Evolutionary conservation across 352 stramenopile genomes (phyloP).

Genomic region (Pythium chondricola): DNA sequence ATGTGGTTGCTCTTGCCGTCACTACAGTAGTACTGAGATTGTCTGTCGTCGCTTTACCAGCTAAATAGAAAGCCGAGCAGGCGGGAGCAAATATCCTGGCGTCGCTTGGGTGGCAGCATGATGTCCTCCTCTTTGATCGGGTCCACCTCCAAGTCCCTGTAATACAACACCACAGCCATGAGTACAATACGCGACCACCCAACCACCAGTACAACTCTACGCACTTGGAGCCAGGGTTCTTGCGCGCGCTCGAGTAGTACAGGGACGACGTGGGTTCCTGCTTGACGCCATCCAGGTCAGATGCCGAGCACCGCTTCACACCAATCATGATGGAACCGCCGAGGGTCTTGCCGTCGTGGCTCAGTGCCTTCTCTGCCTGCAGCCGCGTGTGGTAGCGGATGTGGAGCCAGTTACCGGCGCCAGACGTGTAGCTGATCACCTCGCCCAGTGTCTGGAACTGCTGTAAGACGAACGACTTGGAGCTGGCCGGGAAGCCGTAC

Average conservation of each 20-base stretch:
- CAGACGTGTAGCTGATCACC: slow-evolving; percentile 62
- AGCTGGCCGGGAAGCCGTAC: slow-evolving; percentile 61
- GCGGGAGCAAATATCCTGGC: slow-evolving; percentile 74
- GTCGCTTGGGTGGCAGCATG: slow-evolving; percentile 69
- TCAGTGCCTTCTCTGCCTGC: slow-evolving; percentile 77
- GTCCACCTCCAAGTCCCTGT: slow-evolving; percentile 63
- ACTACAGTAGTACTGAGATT: not conserved
- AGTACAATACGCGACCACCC: not conserved
- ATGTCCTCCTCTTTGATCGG: slow-evolving; percentile 68
- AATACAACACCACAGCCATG: not conserved
- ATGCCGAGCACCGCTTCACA: slow-evolving; percentile 73
- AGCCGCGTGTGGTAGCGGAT: slow-evolving; percentile 72
- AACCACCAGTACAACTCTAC: not conserved
- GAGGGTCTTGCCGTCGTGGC: slow-evolving; percentile 57
- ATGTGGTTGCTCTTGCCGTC: no score
- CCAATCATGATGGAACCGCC: slow-evolving; percentile 70
- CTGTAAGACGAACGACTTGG: slow-evolving; percentile 60
- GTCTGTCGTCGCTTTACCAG: slow-evolving; percentile 27
- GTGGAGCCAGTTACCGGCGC: slow-evolving; percentile 72
- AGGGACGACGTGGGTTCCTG: slow-evolving; percentile 52
- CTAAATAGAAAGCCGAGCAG: slow-evolving; percentile 84
- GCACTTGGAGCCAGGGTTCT: slow-evolving; percentile 27
- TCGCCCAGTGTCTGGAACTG: slow-evolving; percentile 76
- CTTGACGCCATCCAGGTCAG: slow-evolving; percentile 49
- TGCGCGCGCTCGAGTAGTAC: slow-evolving; percentile 35